Evolutionary conservation across 495 filamentous ascomycete genomes (phyloP).

Genomic region (Extremus antarcticus): DNA sequence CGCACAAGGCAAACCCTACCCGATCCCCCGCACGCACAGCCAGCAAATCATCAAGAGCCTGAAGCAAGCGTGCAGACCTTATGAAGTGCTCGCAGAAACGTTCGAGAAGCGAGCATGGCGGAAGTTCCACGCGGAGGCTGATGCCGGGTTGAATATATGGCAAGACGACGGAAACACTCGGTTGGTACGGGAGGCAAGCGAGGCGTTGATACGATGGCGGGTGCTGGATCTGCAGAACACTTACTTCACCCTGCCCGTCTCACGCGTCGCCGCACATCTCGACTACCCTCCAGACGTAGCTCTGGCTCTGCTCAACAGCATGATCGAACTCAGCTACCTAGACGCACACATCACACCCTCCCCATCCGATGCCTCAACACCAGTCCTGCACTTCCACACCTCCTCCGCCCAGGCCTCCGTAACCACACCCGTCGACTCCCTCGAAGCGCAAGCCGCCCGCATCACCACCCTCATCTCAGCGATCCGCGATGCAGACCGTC

Average conservation of each 20-base stretch:
- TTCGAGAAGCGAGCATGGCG: constrained; percentile 52
- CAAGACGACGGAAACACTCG: constrained; percentile 43
- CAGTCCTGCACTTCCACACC: constrained; percentile 28
- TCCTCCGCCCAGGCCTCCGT: constrained; percentile 8
- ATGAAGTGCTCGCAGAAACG: constrained; percentile 53
- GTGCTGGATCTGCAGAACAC: constrained; percentile 31
- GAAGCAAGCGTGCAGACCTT: constrained; percentile 53
- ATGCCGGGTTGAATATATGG: constrained; percentile 48
- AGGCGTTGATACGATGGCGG: constrained; percentile 37
- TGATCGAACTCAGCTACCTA: constrained; percentile 22
- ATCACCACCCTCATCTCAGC: constrained; percentile 24
- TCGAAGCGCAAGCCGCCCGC: constrained; percentile 24
- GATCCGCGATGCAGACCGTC: constrained; percentile 26
- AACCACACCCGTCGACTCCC: constrained; percentile 12
- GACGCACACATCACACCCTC: constrained; percentile 21
- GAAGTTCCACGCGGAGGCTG: constrained; percentile 48
- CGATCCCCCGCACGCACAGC: constrained; percentile 38
- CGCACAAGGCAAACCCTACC: constrained; percentile 52
- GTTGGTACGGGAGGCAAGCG: constrained; percentile 42
- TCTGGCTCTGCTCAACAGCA: constrained; percentile 18
- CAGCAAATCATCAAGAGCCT: constrained; percentile 44
- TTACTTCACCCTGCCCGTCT: constrained; percentile 28
- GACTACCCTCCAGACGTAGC: constrained; percentile 13
- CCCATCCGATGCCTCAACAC: not conserved
- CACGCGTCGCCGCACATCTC: constrained; percentile 22